Evolutionary conservation across 1,284 basidiomycete genomes (phyloP), one percentile per base, ranked within the genome.

Genomic region (Naganishia liquefaciens): DNA sequence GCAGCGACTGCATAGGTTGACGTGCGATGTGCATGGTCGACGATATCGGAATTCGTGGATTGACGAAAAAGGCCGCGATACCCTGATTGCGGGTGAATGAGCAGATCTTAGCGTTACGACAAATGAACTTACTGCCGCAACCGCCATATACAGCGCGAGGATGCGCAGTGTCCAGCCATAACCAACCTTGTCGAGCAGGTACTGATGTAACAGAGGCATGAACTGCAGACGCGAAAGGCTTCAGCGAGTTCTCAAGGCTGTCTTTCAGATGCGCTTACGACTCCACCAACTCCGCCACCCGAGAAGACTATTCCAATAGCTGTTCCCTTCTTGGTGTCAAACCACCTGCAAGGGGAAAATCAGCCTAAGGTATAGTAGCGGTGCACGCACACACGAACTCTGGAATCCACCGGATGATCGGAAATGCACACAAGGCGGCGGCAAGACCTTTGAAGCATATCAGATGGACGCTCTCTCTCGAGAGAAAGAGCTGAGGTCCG

Each of bases 271-370:
- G 33, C 1, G 60, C 69, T 66, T 37, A 71, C 70, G 3, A 65
- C 68, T 39, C 70, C 70, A 2, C 70, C 70, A 11, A 71, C 70
- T 5, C 69, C 66, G 49, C 67, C 69, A 21, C 70, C 70, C 11
- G 68, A 66, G 49, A 71, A 71, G 43, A 71, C 65, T 37, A 71
- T 63, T 2, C 70, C 70, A n/a, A 51, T 52, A 9, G 70, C 70
- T 9, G 58, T 54, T 2, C 70, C 70, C 40, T 67, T 71, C 7
- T 67, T 62, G 27, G 64, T 58, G 25, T 71, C 70, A 52, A 71
- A 71, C 70, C 70, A 71, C 44, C 70, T 71, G 43, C 21, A 19
- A 21, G 13, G 10, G 39, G 33, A 46, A 19, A 27, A 19, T 37
- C 10, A 42, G 33, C 49, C 3, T 5, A 11, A 0, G 21, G 17